Conservation (phyloP, 139 green algal genomes). For the Volvox reticuliferus region DNA sequence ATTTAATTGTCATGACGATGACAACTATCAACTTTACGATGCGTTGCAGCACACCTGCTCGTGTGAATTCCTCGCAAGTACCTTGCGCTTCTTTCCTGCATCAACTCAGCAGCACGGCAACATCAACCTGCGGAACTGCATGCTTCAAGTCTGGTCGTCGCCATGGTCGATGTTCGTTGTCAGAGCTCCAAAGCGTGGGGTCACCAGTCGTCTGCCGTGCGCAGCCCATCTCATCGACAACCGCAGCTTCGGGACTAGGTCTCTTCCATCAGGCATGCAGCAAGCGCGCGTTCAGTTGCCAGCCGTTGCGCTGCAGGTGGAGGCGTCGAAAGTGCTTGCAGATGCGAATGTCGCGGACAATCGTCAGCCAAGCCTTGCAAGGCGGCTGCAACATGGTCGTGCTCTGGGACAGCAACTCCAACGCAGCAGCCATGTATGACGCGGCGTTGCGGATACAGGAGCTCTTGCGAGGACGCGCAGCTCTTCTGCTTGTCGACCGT, state of each 20-base stretch:
- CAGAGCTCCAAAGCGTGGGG: not conserved
- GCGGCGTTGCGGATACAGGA: conserved; percentile 80
- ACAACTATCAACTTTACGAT: not conserved
- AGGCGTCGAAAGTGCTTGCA: conserved; percentile 58
- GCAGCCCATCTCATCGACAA: not conserved
- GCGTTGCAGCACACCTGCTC: not conserved
- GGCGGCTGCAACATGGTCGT: conserved; percentile 66
- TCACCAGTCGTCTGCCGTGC: not conserved
- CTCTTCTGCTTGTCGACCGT: conserved; percentile 88
- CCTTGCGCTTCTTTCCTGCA: not conserved
- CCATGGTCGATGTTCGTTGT: no score
- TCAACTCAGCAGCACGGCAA: not conserved
- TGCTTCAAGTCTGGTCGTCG: not conserved
- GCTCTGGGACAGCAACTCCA: conserved; percentile 77
- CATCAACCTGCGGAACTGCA: not conserved
- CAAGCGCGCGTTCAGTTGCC: conserved; percentile 80
- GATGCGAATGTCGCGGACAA: conserved; percentile 32
- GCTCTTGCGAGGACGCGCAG: conserved; percentile 79
- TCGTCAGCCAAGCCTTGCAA: conserved; percentile 49
- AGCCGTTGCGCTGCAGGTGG: conserved; percentile 73
- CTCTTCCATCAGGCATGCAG: conserved; percentile 75
- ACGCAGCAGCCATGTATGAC: conserved; percentile 81
- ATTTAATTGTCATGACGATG: not conserved
- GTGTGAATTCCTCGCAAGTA: not conserved
- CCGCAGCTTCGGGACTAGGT: conserved; percentile 7